Base-by-base conservation (phyloP, 768 basidiomycete genomes). In the Pleurotus giganteus region DNA sequence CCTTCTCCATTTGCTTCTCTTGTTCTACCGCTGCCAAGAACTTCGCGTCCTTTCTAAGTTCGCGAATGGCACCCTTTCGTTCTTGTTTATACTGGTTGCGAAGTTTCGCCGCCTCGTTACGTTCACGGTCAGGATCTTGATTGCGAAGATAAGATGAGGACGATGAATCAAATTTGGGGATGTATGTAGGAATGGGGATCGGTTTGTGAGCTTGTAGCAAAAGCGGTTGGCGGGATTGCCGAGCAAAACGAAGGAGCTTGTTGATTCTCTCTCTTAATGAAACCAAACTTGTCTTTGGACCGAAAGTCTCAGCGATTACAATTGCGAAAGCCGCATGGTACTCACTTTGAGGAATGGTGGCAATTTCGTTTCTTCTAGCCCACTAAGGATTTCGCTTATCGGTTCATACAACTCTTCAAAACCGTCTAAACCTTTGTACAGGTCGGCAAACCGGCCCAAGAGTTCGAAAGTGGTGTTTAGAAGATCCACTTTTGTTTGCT, bases 21-120 rank as follows among this genome's bases (percentile, higher is more conserved):
- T 91, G 86, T 63, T 93, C 86, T 66, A 95, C 94, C 26, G 77
- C 78, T 8, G 96, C 93, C 71, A 99, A 76, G 83, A 98, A 99
- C 60, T 83, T 80, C 58, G 93, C 87, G 66, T 99, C 97, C 76
- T 98, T 98, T 57, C 97, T 84, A 51, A 99, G 76, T 67, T 99
- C 97, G 43, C 96, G 79, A 58, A 99, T 94, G 4, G 97, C 97
- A 41, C 97, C 95, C 77, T 98, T 98, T 65, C 83, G 77, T 76
- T 98, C 97, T 73, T 98, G 88, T 74, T 95, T 95, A 76, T 94
- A 88, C 66, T 94, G 84, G 36, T 83, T 81, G 53, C 89, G 87
- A 64, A 99, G 71, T 69, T 98, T 98, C 55, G 86, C 72, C 0
- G 85, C 83, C 60, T 90, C 91, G 66, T 92, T 94, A 36, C 91